Evolutionary conservation across 2,329 filamentous ascomycete genomes (phyloP), one percentile per base, ranked within the genome.

Genomic region (Plenodomus lindquistii): DNA sequence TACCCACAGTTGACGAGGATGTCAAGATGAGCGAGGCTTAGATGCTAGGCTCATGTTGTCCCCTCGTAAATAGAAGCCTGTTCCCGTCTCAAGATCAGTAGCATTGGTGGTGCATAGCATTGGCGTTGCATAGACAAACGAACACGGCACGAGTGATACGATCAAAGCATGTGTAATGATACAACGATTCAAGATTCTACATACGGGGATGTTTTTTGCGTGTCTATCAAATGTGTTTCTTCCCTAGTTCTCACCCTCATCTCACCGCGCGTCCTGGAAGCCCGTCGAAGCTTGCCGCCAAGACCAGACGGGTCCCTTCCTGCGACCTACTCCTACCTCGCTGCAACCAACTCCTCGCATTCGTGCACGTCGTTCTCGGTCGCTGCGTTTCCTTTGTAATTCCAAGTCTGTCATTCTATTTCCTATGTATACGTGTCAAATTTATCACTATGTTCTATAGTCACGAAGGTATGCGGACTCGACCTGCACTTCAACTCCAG

Each of bases 371-470:
- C 24, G 8, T 13, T 39, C n/a, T 20, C 36, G 18, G 21, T 40
- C 40, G 37, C 48, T 40, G 18, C 40, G 11, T 45, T 39, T 31
- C 17, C 41, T 11, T 36, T 44, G 27, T 54, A 45, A 43, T 18
- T 34, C 46, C 34, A 27, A 43, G 24, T 44, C 16, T 21, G 17
- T 35, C 29, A 19, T 13, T 37, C 24, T 45, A 6, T 7, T 44
- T 38, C 19, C 38, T 45, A 38, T 39, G 43, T 52, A 48, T 57
- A 42, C 49, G 46, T 56, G 35, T 35, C 51, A 18, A 39, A 62
- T 70, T 4, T 31, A 15, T 35, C 64, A 71, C 29, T 60, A 97
- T 97, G 92, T 97, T 97, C 71, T 97, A 96, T 77, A 95, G 89
- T 63, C 90, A 96, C 75, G 92, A 97, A 75, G 90, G 93, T 94